These are phyloP conservation scores for Botrytis elliptica DNA, from an alignment of 2,329 filamentous ascomycete species.

Conservation along the genomic window DNA sequence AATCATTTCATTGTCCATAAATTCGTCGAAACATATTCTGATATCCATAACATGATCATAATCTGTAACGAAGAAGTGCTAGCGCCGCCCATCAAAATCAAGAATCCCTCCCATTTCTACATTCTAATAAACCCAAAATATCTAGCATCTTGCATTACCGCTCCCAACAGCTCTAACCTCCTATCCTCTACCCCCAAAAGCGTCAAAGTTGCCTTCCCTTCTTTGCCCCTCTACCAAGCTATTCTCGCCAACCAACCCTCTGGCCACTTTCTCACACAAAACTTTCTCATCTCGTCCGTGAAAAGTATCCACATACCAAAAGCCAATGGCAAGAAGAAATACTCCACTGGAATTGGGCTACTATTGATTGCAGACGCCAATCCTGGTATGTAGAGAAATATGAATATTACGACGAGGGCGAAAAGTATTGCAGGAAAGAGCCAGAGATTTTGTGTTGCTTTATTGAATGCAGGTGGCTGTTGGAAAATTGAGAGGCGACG, in stretches of 20 bases:
- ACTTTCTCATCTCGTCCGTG: conserved; percentile 66
- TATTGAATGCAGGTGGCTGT: conserved; percentile 66
- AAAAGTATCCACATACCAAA: conserved; percentile 64
- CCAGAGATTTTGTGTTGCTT: conserved; percentile 57
- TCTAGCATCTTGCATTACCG: neutral
- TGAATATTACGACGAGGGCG: conserved; percentile 63
- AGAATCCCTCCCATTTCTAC: neutral
- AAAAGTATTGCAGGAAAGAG: conserved; percentile 70
- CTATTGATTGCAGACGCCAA: conserved; percentile 62
- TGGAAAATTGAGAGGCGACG: conserved; percentile 65
- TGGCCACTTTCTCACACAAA: conserved; percentile 57
- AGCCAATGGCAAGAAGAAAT: conserved; percentile 73
- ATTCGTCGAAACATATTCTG: neutral
- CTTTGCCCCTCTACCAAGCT: conserved; percentile 55
- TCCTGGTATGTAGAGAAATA: conserved; percentile 65
- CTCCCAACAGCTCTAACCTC: no score
- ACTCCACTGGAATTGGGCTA: conserved; percentile 61
- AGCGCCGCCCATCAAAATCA: neutral
- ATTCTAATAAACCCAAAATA: neutral
- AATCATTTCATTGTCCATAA: neutral
- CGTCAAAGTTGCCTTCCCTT: neutral
- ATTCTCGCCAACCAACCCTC: conserved; percentile 55
- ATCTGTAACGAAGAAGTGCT: neutral
- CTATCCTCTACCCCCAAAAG: neutral
- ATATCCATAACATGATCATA: neutral